Percentiles rank a stretch among this genome's conserved stretches.
Conservation (phyloP, 768 basidiomycete species). For the Gloeostereum incarnatum region DNA sequence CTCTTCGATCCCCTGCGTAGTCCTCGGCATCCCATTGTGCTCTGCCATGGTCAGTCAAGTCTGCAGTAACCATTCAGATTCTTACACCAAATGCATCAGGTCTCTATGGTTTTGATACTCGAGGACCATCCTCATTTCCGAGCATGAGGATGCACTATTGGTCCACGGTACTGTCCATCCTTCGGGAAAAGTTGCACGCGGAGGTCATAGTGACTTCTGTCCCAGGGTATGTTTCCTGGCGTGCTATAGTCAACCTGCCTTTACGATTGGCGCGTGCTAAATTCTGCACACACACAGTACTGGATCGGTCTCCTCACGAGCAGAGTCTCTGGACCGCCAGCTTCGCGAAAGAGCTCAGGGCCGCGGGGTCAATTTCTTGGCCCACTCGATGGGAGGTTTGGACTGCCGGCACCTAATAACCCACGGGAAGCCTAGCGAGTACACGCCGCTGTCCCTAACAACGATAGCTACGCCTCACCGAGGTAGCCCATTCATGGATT, state of each 20-base stretch:
- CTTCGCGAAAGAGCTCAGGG: conserved; percentile 59
- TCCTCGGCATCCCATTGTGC: conserved; percentile 84
- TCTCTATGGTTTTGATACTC: conserved; percentile 90
- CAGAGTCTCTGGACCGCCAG: conserved; percentile 64
- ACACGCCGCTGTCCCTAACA: conserved; percentile 81
- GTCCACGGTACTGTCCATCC: conserved; percentile 76
- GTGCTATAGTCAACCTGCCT: not conserved
- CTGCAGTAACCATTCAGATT: conserved; percentile 7
- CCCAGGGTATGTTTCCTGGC: conserved; percentile 58
- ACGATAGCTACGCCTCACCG: conserved; percentile 90
- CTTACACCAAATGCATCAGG: conserved; percentile 32
- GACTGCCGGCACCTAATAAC: conserved; percentile 92
- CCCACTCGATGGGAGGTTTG: conserved; percentile 97
- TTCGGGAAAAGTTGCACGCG: conserved; percentile 75
- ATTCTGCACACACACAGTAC: conserved; percentile 42
- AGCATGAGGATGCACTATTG: conserved; percentile 88
- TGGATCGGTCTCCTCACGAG: conserved; percentile 79
- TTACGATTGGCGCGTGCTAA: not conserved
- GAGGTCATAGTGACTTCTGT: conserved; percentile 96
- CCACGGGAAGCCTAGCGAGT: conserved; percentile 72
- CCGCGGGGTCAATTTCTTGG: conserved; percentile 84
- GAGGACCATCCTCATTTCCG: conserved; percentile 76
- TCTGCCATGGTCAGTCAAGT: conserved; percentile 96
- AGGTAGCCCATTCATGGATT: conserved; percentile 98
- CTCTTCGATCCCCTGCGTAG: conserved; percentile 70